Base-by-base conservation (phyloP, 208 protist species). In the Naegleria lovaniensis region DNA sequence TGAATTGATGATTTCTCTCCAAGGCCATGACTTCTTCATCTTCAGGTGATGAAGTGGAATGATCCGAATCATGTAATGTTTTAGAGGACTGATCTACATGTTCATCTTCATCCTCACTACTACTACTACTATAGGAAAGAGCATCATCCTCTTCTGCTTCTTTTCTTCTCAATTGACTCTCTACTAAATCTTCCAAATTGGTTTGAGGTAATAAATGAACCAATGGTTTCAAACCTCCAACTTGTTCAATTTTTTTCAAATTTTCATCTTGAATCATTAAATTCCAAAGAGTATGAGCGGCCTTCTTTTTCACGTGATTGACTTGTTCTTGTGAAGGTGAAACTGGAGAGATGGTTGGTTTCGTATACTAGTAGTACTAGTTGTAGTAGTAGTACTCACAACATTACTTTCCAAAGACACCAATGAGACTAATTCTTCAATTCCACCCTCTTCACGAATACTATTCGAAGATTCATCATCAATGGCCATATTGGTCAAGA, bases 181-280 rank as follows among this genome's bases (percentile, higher is more conserved):
- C 29, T 36, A 79, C 67, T 13, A 79, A 36, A 16, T 85, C 79
- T 36, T 85, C 79, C 15, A 85, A 43, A 39, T 85, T 43, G 22
- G 79, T 88, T 15, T 36, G 6, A 22, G 85, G 85, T 38, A 88
- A 13, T 6, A 88, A 38, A 40, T 51, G 6, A 51, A 58, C 85
- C 3, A 88, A 29, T 58, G 85, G 85, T 88, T 88, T 88, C 6
- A 88, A 40, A 58, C 85, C 85, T 58, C 43, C 85, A 19, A 58
- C n/a, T 33, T 88, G 6, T 58, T 88, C 85, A 36, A 88, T 88
- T 58, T 15, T 39, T 29, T 48, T 58, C 9, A 88, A 38, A 88
- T 88, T 88, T 13, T 48, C 85, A 88, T 88, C 85, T 13, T 58
- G 11, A 7, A 88, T 7, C 39, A 39, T 39, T 58, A 88, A 88